A percentile compares a stretch with the other conserved stretches of the same genome.
phyloP scores from a whole-genome alignment of 2,329 filamentous ascomycete genomes.

The Xylaria sp. region DNA sequence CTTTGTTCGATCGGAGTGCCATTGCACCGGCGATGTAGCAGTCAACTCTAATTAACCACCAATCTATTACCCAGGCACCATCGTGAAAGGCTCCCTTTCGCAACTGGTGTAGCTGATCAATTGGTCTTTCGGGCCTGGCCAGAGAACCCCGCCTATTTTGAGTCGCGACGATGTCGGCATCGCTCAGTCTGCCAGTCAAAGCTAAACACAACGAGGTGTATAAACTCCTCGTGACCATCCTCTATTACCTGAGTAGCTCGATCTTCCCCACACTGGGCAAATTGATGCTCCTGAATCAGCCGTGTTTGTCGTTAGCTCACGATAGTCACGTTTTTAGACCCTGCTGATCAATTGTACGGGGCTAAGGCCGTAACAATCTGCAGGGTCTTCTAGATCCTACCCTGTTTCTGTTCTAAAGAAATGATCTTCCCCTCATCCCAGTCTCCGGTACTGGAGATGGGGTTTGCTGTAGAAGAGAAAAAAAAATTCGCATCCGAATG shows the following conservation, averaged over 20 bases:
- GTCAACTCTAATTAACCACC: conserved; percentile 14
- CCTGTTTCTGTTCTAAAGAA: neutral
- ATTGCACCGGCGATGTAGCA: neutral
- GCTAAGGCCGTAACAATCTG: conserved; percentile 6
- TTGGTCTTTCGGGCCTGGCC: conserved; percentile 18
- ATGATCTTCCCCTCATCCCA: neutral
- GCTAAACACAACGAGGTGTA: neutral
- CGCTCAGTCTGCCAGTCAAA: neutral
- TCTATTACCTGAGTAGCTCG: conserved; percentile 14
- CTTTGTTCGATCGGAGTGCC: neutral
- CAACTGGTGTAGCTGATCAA: conserved; percentile 14
- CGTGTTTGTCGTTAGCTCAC: conserved; percentile 10
- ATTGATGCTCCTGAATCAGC: neutral
- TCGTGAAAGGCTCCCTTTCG: conserved; percentile 15
- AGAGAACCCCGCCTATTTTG: conserved; percentile 9
- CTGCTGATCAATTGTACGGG: conserved; percentile 10
- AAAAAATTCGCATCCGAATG: neutral
- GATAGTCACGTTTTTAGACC: conserved; percentile 11
- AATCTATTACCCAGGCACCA: conserved; percentile 23
- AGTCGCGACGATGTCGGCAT: conserved; percentile 3
- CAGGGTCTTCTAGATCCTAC: conserved; percentile 7
- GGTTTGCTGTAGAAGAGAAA: too few relatives aligned
- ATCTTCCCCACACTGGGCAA: conserved; percentile 7
- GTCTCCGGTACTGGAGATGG: neutral
- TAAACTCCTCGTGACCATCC: conserved; percentile 10